phyloP scores from a whole-genome alignment of 2,329 filamentous ascomycete species.

The Penicillium capsulatum region DNA sequence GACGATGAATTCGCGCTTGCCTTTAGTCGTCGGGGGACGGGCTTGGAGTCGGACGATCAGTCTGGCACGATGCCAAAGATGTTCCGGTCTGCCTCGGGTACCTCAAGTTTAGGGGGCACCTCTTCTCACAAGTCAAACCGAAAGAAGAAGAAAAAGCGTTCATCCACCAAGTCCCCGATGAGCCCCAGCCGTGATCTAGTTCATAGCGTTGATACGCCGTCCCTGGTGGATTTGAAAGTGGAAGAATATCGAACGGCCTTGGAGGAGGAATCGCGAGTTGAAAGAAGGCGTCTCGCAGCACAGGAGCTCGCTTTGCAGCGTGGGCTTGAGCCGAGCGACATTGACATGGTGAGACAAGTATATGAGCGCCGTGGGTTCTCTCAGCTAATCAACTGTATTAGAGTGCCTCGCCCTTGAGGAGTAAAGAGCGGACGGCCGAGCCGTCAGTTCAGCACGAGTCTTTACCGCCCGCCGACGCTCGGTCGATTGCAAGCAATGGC shows the following conservation, averaged over 20 bases:
- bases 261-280: slow-evolving; percentile 55
- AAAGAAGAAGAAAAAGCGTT: slow-evolving; percentile 32
- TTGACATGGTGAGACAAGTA: slow-evolving; percentile 26
- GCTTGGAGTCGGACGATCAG: slow-evolving; percentile 59
- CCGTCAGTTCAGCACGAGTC: slow-evolving; percentile 5
- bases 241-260: slow-evolving; percentile 54
- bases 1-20: slow-evolving; percentile 89
- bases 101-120: slow-evolving; percentile 42
- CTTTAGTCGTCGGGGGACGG: slow-evolving; percentile 65
- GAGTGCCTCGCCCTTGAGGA: slow-evolving; percentile 9
- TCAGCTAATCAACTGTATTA: slow-evolving; percentile 3
- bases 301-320: slow-evolving; percentile 52
- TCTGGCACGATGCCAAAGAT: slow-evolving; percentile 60
- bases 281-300: slow-evolving; percentile 53
- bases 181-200: slow-evolving; percentile 26
- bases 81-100: slow-evolving; percentile 42
- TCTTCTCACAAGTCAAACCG: slow-evolving; percentile 45
- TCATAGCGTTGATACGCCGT: slow-evolving; percentile 39
- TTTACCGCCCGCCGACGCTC: no score
- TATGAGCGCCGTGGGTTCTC: neutral
- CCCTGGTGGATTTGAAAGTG: slow-evolving; percentile 52
- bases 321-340: slow-evolving; percentile 42
- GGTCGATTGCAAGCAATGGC: no score
- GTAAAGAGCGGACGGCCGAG: slow-evolving; percentile 5
- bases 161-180: slow-evolving; percentile 27